phyloP scores from a whole-genome alignment of 1,284 basidiomycete genomes.

The Ustilago bromivora region DNA sequence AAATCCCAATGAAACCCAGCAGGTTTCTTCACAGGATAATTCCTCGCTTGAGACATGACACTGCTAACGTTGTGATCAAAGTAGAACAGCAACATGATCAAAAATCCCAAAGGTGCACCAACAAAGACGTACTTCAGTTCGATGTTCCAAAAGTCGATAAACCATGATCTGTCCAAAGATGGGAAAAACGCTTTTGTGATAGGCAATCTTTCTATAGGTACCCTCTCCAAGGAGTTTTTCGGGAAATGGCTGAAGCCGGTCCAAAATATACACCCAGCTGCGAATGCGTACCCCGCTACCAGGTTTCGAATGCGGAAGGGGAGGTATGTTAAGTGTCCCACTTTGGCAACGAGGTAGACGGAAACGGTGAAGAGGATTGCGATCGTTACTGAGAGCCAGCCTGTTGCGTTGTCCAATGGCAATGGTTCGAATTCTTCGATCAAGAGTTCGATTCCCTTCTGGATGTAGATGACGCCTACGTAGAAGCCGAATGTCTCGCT shows the following conservation, averaged over 20 bases:
- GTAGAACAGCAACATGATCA: conserved; percentile 68
- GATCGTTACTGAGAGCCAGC: conserved; percentile 71
- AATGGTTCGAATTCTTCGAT: conserved; percentile 68
- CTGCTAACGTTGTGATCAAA: conserved; percentile 78
- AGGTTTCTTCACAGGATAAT: conserved; percentile 89
- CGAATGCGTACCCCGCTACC: conserved; percentile 70
- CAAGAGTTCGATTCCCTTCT: conserved; percentile 72
- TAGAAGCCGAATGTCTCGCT: conserved; percentile 91
- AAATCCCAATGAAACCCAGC: conserved; percentile 86
- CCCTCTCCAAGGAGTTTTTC: conserved; percentile 56
- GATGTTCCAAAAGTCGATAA: conserved; percentile 91
- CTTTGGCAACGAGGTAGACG: conserved; percentile 68
- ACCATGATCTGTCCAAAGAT: conserved; percentile 82
- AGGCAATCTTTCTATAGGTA: conserved; percentile 63
- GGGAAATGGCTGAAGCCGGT: conserved; percentile 71
- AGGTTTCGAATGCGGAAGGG: conserved; percentile 70
- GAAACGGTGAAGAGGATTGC: conserved; percentile 71
- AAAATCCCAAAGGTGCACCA: conserved; percentile 76
- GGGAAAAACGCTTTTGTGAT: conserved; percentile 72
- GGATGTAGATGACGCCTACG: conserved; percentile 68
- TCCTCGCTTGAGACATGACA: conserved; percentile 89
- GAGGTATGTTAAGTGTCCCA: conserved; percentile 62
- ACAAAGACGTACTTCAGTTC: conserved; percentile 89
- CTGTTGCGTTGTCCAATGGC: conserved; percentile 67
- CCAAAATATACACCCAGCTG: conserved; percentile 70